Percentiles rank a stretch among this genome's conserved stretches.
These are phyloP conservation scores for Panus rudis DNA, from an alignment of 768 basidiomycete species.

Conservation along the genomic window DNA sequence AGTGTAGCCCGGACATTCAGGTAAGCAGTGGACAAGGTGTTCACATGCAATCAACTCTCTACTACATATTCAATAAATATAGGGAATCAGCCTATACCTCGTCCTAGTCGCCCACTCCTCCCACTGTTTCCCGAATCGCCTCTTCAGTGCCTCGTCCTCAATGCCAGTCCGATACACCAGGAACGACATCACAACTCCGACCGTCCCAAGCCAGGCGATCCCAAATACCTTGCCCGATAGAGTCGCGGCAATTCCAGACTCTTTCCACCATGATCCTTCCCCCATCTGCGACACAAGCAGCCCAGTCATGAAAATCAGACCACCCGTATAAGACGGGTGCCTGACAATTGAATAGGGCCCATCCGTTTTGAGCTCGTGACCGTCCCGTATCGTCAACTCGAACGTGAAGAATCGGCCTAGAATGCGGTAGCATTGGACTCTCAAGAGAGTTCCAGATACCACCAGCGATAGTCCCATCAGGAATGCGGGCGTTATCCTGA, in stretches of 20 bases:
- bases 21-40: too few species aligned
- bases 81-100: constrained; percentile 7
- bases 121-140: constrained; percentile 6
- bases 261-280: constrained; percentile 4
- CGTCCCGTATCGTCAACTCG: constrained; percentile 4
- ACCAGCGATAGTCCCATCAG: not conserved
- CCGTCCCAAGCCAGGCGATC: not conserved
- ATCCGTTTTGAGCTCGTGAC: constrained; percentile 9
- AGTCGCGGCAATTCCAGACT: not conserved
- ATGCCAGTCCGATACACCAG: not conserved
- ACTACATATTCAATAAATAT: constrained; percentile 4
- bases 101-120: constrained; percentile 4
- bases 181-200: not conserved
- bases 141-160: constrained; percentile 5
- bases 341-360: constrained; percentile 16
- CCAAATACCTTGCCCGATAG: not conserved
- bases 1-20: too few species aligned
- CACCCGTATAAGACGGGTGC: constrained; percentile 16
- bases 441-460: not conserved
- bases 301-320: constrained; percentile 4
- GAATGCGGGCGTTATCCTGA: not conserved
- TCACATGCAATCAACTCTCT: too few species aligned
- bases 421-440: not conserved
- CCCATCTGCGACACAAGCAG: not conserved
- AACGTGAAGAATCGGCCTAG: constrained; percentile 8